Conservation (phyloP, 2,329 filamentous ascomycete genomes). For the Ophiosphaerella narmari region DNA sequence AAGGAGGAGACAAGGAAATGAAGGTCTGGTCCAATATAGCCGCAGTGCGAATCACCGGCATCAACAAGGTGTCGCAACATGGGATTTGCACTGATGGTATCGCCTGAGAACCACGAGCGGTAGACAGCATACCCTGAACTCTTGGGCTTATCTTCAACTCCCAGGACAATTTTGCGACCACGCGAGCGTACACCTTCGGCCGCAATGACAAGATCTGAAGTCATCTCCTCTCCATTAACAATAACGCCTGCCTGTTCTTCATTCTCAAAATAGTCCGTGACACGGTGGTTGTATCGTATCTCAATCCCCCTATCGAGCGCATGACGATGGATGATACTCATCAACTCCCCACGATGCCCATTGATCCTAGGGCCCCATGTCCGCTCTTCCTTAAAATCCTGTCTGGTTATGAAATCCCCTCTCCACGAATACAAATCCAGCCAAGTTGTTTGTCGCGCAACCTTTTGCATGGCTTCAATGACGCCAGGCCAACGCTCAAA, state of each 20-base stretch:
- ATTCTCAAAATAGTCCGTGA: constrained; percentile 61
- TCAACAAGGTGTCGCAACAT: constrained; percentile 39
- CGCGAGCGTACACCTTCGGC: constrained; percentile 59
- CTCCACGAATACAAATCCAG: constrained; percentile 66
- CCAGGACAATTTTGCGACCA: constrained; percentile 58
- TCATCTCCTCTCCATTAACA: constrained; percentile 51
- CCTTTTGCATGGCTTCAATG: constrained; percentile 52
- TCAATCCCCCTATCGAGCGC: constrained; percentile 59
- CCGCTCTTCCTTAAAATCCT: constrained; percentile 47
- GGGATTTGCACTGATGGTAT: constrained; percentile 30
- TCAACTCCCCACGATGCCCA: constrained; percentile 64
- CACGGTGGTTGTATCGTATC: constrained; percentile 57
- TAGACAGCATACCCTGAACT: constrained; percentile 60
- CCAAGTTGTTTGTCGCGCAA: constrained; percentile 60
- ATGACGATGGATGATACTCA: constrained; percentile 62
- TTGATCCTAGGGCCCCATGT: constrained; percentile 60
- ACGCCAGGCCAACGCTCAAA: constrained; percentile 58
- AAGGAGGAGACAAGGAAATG: constrained; percentile 44
- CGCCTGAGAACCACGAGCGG: constrained; percentile 50
- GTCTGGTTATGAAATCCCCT: constrained; percentile 65
- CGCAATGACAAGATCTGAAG: constrained; percentile 57
- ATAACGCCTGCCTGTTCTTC: constrained; percentile 57
- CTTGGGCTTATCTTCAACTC: constrained; percentile 58
- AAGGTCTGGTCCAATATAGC: constrained; percentile 42
- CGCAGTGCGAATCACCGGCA: constrained; percentile 35